Base-by-base conservation (phyloP, 2,329 filamentous ascomycete genomes). In the Aspergillus ibericus region DNA sequence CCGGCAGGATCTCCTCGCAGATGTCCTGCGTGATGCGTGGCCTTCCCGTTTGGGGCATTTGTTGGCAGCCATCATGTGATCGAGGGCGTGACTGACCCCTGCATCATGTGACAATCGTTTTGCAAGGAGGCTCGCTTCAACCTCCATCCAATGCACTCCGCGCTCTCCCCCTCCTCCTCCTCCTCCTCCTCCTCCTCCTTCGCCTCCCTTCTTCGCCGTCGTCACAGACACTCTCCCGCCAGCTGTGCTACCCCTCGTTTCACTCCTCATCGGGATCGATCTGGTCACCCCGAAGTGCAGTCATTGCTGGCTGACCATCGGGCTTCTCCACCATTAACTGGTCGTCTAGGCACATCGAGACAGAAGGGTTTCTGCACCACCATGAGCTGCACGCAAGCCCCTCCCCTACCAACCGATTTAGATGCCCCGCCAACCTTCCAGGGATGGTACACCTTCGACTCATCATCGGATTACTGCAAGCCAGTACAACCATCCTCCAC, bases 391-490 rank as follows among this genome's bases (percentile, higher is more conserved):
- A 32, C 25, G 10, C 38, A 29, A 25, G 27, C 18, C 36, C 12
- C 27, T 51, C 57, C 53, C 4, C 20, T 47, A 20, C 52, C 57
- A 9, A 20, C 18, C 18, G 56, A 54, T 18, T 8, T 52, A 18
- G 53, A 59, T 36, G 15, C 42, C 13, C 22, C 53, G 25, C 35
- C 49, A 12, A 49, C 32, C 29, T 54, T 53, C 46, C 55, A 59
- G 15, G 34, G 44, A 12, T 57, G 59, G 61, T 51, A 61, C 56
- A n/a, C 16, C 46, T 59, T 49, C 34, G 44, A 38, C 46, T 20
- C 46, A 22, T 38, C 44, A 16, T 49, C 32, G 15, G 10, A 49
- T n/a, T 6, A 22, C 16, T 47, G 46, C 44, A 55, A 25, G 13
- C 7, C 35, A 10, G 35, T 29, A 13, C 22, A 35, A 27, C 13